A percentile compares a stretch with the other conserved stretches of the same genome.
These are phyloP conservation scores for Xylariaceae sp. DNA, from an alignment of 2,329 filamentous ascomycete genomes.

Conservation along the genomic window DNA sequence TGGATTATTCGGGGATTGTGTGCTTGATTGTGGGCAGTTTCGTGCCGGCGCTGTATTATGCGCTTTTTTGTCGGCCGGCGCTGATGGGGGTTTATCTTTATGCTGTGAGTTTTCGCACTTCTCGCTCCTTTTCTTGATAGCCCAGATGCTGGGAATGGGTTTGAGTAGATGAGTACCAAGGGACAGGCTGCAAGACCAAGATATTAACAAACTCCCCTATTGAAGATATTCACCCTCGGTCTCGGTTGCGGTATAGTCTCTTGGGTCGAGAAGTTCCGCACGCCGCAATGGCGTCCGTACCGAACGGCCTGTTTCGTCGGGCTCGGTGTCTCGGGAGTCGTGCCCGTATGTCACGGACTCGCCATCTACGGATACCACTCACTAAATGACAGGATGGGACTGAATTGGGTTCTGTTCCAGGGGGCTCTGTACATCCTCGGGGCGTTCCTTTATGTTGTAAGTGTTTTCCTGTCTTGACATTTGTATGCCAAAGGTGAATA, in stretches of 20 bases:
- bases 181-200: neutral
- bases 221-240: conserved; percentile 74
- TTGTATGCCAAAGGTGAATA: too few relatives aligned
- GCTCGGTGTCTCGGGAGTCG: conserved; percentile 77
- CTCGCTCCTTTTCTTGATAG: neutral
- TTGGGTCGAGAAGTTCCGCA: conserved; percentile 77
- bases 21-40: conserved; percentile 88
- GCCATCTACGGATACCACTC: conserved; percentile 61
- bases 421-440: conserved; percentile 82
- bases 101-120: conserved; percentile 53
- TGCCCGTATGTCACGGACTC: conserved; percentile 78
- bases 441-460: conserved; percentile 78
- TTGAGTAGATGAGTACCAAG: neutral
- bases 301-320: conserved; percentile 85
- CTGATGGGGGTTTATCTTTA: conserved; percentile 70
- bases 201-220: conserved; percentile 4
- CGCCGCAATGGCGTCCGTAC: conserved; percentile 77
- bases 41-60: conserved; percentile 83
- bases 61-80: conserved; percentile 66
- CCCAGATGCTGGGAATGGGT: neutral
- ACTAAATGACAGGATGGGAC: conserved; percentile 69
- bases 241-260: conserved; percentile 73
- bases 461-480: too few relatives aligned
- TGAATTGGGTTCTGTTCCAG: conserved; percentile 76
- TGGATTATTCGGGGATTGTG: conserved; percentile 94